phyloP scores from a whole-genome alignment of 2,329 filamentous ascomycete genomes.

The Ophiocordyceps camponoti-rufipedis region DNA sequence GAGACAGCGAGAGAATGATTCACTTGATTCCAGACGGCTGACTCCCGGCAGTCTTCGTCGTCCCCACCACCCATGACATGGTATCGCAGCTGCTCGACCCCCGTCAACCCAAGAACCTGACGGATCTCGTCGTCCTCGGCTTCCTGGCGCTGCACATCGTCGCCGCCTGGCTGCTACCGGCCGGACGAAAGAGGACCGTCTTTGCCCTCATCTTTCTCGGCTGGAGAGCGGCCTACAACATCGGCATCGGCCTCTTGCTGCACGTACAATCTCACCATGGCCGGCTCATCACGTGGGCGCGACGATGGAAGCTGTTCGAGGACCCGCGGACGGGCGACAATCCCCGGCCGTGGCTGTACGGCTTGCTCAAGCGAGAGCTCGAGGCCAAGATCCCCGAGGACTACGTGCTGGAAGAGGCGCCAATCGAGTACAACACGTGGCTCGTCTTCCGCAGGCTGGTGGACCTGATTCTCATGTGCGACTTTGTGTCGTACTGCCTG shows the following conservation, averaged over 20 bases:
- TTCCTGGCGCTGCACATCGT: constrained; percentile 62
- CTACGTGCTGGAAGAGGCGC: constrained; percentile 83
- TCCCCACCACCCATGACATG: constrained; percentile 96
- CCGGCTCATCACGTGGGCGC: constrained; percentile 73
- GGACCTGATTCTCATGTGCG: constrained; percentile 95
- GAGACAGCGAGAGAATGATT: background rate
- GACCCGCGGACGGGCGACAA: constrained; percentile 65
- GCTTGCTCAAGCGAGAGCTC: constrained; percentile 70
- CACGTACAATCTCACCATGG: constrained; percentile 81
- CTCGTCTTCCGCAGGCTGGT: constrained; percentile 88
- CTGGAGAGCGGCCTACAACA: constrained; percentile 86
- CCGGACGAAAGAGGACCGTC: constrained; percentile 49
- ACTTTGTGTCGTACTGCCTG: constrained; percentile 91
- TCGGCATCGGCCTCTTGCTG: constrained; percentile 79
- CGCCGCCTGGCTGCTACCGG: constrained; percentile 55
- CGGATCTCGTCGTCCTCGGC: constrained; percentile 61
- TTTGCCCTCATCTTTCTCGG: constrained; percentile 77
- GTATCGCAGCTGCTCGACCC: constrained; percentile 92
- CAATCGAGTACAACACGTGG: constrained; percentile 98
- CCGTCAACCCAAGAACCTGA: constrained; percentile 85
- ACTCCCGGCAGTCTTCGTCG: constrained; percentile 58
- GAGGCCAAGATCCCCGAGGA: constrained; percentile 89
- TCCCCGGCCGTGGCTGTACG: constrained; percentile 65
- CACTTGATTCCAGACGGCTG: background rate
- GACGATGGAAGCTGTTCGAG: constrained; percentile 72